Conservation (phyloP, 2,329 filamentous ascomycete genomes). For the Penicillium digitatum region DNA sequence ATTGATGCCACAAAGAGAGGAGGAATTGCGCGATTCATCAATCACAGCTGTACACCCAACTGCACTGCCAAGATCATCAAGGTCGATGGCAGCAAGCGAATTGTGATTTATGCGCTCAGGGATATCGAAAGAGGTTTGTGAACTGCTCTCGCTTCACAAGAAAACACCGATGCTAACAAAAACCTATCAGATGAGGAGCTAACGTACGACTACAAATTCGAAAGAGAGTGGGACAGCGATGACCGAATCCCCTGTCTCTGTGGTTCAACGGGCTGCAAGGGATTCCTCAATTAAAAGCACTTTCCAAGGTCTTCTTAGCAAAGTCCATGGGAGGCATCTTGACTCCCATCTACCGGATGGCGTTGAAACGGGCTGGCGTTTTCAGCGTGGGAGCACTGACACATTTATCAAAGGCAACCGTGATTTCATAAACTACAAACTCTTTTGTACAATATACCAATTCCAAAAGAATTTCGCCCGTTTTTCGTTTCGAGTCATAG, state of each 20-base stretch:
- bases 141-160: not conserved
- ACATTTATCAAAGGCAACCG: constrained; percentile 15
- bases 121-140: constrained; percentile 90
- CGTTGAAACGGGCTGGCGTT: constrained; percentile 15
- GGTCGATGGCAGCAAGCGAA: constrained; percentile 94
- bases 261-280: constrained; percentile 93
- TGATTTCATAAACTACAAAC: constrained; percentile 21
- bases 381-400: constrained; percentile 13
- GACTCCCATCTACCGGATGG: constrained; percentile 8
- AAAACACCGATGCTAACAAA: constrained; percentile 17
- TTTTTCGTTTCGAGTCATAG: not conserved
- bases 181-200: constrained; percentile 78
- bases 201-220: constrained; percentile 99
- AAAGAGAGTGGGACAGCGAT: constrained; percentile 88
- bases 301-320: not conserved
- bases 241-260: constrained; percentile 97
- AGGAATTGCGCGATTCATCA: constrained; percentile 97
- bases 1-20: constrained; percentile 98
- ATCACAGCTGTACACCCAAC: constrained; percentile 94
- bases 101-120: constrained; percentile 96
- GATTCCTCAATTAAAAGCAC: constrained; percentile 80
- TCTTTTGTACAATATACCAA: constrained; percentile 28
- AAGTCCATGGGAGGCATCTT: not conserved
- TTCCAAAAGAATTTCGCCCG: constrained; percentile 12
- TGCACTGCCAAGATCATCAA: constrained; percentile 99